Evolutionary conservation across 2,329 filamentous ascomycete genomes (phyloP).

Genomic region (Ophiognomonia clavigignenti-juglandacearum): DNA sequence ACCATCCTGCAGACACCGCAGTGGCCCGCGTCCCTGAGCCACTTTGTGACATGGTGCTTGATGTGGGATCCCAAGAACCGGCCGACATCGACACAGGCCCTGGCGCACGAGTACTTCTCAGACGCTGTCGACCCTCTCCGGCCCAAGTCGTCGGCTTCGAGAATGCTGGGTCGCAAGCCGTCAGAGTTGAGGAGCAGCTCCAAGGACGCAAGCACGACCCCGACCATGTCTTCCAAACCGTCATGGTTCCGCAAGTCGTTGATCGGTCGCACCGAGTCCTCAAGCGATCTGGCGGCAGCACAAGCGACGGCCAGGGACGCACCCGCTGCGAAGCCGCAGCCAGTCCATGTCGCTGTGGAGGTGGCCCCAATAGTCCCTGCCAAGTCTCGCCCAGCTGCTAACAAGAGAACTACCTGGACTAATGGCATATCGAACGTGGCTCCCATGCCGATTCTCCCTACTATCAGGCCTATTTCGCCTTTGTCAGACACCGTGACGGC

Average conservation of each 20-base stretch:
- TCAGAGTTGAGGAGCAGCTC: conserved; percentile 70
- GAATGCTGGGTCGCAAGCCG: conserved; percentile 82
- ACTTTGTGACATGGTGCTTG: conserved; percentile 97
- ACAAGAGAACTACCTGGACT: conserved; percentile 90
- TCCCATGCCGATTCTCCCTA: conserved; percentile 93
- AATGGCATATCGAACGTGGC: conserved; percentile 75
- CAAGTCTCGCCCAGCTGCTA: conserved; percentile 49
- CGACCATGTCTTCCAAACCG: conserved; percentile 69
- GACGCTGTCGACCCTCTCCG: conserved; percentile 89
- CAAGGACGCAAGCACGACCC: conserved; percentile 57
- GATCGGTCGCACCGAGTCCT: conserved; percentile 69
- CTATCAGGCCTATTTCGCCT: conserved; percentile 92
- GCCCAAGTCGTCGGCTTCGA: conserved; percentile 84
- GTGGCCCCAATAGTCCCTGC: conserved; percentile 19
- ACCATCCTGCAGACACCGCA: conserved; percentile 86
- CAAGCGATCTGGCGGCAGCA: conserved; percentile 50
- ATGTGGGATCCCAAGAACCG: conserved; percentile 97
- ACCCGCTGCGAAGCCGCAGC: conserved; percentile 38
- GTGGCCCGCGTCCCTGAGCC: conserved; percentile 81
- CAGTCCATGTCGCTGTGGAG: conserved; percentile 43
- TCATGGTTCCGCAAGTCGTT: conserved; percentile 98
- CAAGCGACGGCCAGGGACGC: conserved; percentile 43
- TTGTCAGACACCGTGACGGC: conserved; percentile 90
- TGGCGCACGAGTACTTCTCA: conserved; percentile 89
- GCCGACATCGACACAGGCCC: conserved; percentile 88